Base-by-base conservation (phyloP, 768 basidiomycete species). In the Podaxis sp. region DNA sequence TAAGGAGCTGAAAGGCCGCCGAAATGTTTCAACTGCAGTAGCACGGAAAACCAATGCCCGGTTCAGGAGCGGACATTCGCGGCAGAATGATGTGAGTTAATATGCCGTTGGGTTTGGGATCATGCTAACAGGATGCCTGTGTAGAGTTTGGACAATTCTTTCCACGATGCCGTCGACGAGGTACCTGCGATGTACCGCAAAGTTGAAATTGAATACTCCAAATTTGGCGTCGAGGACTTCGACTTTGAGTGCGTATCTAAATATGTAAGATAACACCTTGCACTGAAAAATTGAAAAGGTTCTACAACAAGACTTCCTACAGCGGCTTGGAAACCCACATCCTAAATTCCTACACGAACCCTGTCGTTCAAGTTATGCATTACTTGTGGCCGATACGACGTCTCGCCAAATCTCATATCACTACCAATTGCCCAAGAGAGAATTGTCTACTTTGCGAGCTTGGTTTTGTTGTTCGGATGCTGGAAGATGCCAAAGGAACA, bases 141-240 rank as follows among this genome's bases (percentile, higher is more conserved):
- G 51, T 62, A 41, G 57, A 46, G 50, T 59, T 85, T 87, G 33
- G 78, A 79, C n/a, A 77, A 82, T 24, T 73, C 74, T 3, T 78
- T 81, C 55, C 85, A 86, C 59, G 79, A 83, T 56, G 76, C 73
- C 19, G 79, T 79, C 29, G 85, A 82, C 40, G 82, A 85, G 29
- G 84, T 94, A 53, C 93, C 96, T 0, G 84, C 82, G 59, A 82
- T 87, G 64, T 99, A 97, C 73, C 87, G 91, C 62, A 90, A 89
- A 68, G 95, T 97, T 15, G 96, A 98, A 75, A 99, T 99, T 69
- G 94, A 96, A 74, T 99, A 99, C 72, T 96, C 93, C 41, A 96
- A 96, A 70, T 99, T 99, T 69, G 96, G 96, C 3, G 93, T 98
- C 17, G 96, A 98, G 71, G 96, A 99, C 74, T 99, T 99, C 69